Base-by-base conservation (phyloP, 2,329 filamentous ascomycete genomes). In the Diaporthe velutina region DNA sequence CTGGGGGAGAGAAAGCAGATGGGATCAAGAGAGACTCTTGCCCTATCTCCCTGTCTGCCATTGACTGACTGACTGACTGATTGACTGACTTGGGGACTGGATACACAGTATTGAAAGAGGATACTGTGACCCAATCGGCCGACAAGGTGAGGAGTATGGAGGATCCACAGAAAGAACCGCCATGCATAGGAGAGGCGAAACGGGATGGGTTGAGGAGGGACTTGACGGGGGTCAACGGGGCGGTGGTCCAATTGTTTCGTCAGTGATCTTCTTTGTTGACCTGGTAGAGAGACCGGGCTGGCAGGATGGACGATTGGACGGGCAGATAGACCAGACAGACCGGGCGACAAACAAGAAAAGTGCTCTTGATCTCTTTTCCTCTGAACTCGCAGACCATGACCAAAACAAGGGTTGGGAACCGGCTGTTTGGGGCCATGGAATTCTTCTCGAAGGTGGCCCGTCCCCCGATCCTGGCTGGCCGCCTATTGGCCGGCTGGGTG, bases 371-470 rank as follows among this genome's bases (percentile, higher is more conserved):
- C 10, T 22, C 7, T 28, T 40, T 35, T 40, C 33, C n/a, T 22
- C 30, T 10, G 35, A 38, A 38, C 28, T 50, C 50, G 10, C 50
- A 45, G 67, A 30, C 52, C 25, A 35, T 12, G n/a, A 25, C 22
- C 48, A 55, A n/a, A 52, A 40, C 30, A 58, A 38, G 45, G 28
- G 45, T 38, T 48, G 35, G 55, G 57, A 12, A 52, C 54, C 61
- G 61, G 61, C 42, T 25, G 70, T 40, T 61, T 61, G 35, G 70
- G 50, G 50, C 70, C 55, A 71, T 71, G 70, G 70, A 71, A 71
- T 71, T 71, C 70, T 71, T 71, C 70, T 71, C 40, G 70, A 71
- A 71, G 55, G 55, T 33, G 52, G n/a, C 33, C 70, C 42, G 35
- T 50, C 30, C 22, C 61, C 42, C 61, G 25, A 22, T 45, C 42